These are phyloP conservation scores for Nyssa sinensis DNA, from an alignment of 148 eudicot species.

Conservation along the genomic window DNA sequence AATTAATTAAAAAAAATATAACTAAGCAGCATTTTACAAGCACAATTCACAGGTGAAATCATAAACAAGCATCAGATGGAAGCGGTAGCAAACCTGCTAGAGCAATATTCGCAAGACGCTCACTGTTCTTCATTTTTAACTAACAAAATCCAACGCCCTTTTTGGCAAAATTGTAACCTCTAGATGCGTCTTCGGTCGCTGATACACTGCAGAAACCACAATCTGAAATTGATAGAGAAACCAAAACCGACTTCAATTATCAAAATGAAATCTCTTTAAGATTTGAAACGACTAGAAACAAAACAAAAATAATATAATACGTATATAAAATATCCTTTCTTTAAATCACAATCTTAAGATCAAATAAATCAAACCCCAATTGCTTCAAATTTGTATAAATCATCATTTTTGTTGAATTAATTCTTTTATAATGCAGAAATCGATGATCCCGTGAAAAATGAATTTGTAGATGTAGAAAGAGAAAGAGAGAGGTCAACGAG, in stretches of 20 bases:
- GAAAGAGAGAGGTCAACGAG: background rate
- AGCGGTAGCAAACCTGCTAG: slow-evolving; percentile 62
- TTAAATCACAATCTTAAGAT: too few species aligned
- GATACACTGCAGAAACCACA: background rate
- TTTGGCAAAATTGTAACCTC: slow-evolving; percentile 2
- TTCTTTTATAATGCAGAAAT: too few species aligned
- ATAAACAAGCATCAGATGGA: background rate
- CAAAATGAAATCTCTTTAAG: background rate
- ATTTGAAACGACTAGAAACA: background rate
- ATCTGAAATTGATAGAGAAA: background rate
- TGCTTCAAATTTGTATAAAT: too few species aligned
- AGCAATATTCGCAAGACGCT: slow-evolving; percentile 76
- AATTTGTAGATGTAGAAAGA: slow-evolving; percentile 4
- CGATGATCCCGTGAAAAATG: background rate
- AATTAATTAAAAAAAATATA: too few species aligned
- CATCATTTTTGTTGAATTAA: too few species aligned
- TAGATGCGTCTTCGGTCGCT: background rate
- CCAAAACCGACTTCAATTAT: too few species aligned
- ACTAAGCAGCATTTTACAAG: background rate
- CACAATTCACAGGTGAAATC: background rate
- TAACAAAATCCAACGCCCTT: too few species aligned
- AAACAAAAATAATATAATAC: too few species aligned
- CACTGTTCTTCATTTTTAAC: slow-evolving; percentile 66
- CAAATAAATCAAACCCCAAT: background rate
- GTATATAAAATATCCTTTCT: too few species aligned